Percentiles rank a stretch among this genome's conserved stretches.
Evolutionary conservation across 2,329 filamentous ascomycete genomes (phyloP).

Genomic region (Colletotrichum eleusines): DNA sequence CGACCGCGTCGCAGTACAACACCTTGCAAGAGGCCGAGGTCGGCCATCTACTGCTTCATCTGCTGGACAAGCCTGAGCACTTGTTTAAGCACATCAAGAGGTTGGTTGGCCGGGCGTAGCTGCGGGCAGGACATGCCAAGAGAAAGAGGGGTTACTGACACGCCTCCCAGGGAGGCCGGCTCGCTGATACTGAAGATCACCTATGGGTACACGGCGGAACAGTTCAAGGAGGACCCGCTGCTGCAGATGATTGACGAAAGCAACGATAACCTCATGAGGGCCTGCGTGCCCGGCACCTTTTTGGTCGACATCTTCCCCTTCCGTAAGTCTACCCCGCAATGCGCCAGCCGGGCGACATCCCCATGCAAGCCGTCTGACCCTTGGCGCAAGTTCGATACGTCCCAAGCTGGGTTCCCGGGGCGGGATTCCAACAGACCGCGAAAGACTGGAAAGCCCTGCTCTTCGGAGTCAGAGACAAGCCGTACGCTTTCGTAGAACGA

Average conservation of each 20-base stretch:
- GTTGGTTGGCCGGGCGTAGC: constrained; percentile 45
- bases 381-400: constrained; percentile 45
- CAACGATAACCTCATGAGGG: constrained; percentile 37
- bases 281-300: constrained; percentile 40
- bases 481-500: constrained; percentile 46
- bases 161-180: constrained; percentile 32
- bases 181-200: constrained; percentile 39
- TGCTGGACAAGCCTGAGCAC: constrained; percentile 53
- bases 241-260: constrained; percentile 35
- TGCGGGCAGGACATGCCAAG: neutral
- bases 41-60: constrained; percentile 56
- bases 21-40: constrained; percentile 58
- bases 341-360: neutral
- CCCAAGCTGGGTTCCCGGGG: constrained; percentile 41
- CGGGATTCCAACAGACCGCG: constrained; percentile 37
- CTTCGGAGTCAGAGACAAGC: constrained; percentile 24
- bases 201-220: constrained; percentile 41
- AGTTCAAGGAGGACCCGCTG: constrained; percentile 36
- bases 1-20: constrained; percentile 54
- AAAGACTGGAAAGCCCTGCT: constrained; percentile 32
- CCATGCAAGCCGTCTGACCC: neutral
- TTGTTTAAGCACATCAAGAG: constrained; percentile 57
- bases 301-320: constrained; percentile 43
- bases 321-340: neutral
- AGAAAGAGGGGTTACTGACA: neutral